Base-by-base conservation (phyloP, 495 filamentous ascomycete species). In the Trichoderma erinaceum region DNA sequence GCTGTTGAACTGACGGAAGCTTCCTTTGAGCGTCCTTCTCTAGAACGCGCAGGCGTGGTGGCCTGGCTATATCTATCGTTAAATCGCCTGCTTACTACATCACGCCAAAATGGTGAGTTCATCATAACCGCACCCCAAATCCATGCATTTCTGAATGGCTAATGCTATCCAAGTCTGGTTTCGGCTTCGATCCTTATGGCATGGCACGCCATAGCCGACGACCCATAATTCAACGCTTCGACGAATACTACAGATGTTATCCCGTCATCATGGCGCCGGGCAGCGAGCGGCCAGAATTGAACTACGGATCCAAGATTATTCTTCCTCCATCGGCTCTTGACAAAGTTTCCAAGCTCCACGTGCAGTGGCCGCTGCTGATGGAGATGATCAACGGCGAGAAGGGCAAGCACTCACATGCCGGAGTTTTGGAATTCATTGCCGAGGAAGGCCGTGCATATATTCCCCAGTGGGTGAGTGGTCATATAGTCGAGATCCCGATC, bases 211-310 rank as follows among this genome's bases (percentile, higher is more conserved):
- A 70, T 65, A 76, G 78, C 29, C 75, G 76, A 16, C 73, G 76
- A 67, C 71, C 76, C 21, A 71, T 69, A 38, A 68, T 74, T 21
- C 80, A 79, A 65, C 92, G 94, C 66, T 99, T 98, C 80, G 93
- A 99, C 78, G 96, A 97, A 78, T 97, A 95, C 77, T 97, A 96
- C 77, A 90, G 95, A 41, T 96, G 92, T 80, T 99, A 98, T 73
- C 96, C 95, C 23, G 83, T 96, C 68, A 87, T 88, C 71, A 97
- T 98, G 92, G 85, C 96, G 68, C 91, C 94, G n/a, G 92, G 95
- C 8, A 86, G 92, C 27, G 95, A 97, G 70, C 85, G 94, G 74
- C 90, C 92, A 66, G 88, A 91, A 66, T 88, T 96, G 67, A 98
- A 97, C 81, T 93, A 93, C 75, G 95, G 95, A 68, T 95, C 93